Evolutionary conservation across 106 monocot species (phyloP).

Genomic region (Gastrodia elata): DNA sequence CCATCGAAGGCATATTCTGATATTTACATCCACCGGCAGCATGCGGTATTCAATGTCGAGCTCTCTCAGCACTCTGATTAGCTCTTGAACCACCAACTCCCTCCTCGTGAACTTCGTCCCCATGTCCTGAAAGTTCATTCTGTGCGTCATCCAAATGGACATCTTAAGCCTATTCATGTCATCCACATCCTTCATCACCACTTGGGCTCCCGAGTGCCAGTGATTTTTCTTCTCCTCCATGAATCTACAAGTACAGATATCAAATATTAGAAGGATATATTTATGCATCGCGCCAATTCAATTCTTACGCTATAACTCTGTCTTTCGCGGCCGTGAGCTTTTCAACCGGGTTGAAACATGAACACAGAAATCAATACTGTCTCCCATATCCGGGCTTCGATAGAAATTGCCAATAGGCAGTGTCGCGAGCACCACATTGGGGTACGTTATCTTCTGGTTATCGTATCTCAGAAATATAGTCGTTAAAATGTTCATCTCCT

Average conservation of each 20-base stretch:
- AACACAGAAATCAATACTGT: constrained; percentile 73
- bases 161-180: constrained; percentile 73
- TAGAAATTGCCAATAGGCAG: constrained; percentile 63
- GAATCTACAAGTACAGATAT: constrained; percentile 36
- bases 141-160: constrained; percentile 69
- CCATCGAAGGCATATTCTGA: constrained; percentile 45
- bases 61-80: constrained; percentile 61
- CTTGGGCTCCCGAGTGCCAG: constrained; percentile 50
- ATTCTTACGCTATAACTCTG: constrained; percentile 63
- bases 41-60: constrained; percentile 78
- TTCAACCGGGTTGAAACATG: constrained; percentile 76
- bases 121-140: constrained; percentile 83
- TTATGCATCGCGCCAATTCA: too few relatives aligned
- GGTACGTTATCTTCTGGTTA: constrained; percentile 71
- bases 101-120: constrained; percentile 57
- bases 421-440: constrained; percentile 53
- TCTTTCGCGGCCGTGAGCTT: constrained; percentile 69
- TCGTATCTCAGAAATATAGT: constrained; percentile 78
- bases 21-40: constrained; percentile 67
- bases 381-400: constrained; percentile 89
- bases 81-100: constrained; percentile 63
- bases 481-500: constrained; percentile 92
- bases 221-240: constrained; percentile 66
- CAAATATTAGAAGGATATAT: too few relatives aligned
- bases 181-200: constrained; percentile 78